phyloP scores from a whole-genome alignment of 2,329 filamentous ascomycete genomes.

The Cladophialophora exuberans region DNA sequence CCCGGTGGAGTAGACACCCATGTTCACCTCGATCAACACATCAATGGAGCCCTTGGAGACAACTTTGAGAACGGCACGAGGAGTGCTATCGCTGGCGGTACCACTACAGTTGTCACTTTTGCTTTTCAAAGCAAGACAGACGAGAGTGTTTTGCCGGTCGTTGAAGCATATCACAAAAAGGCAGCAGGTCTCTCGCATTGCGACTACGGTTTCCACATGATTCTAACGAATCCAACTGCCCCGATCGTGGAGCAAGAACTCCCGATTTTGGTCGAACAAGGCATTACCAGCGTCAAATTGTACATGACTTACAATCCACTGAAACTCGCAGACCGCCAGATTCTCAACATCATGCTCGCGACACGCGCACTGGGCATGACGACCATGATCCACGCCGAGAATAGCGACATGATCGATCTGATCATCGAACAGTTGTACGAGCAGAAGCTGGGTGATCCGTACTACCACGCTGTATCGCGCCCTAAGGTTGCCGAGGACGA shows the following conservation, averaged over 20 bases:
- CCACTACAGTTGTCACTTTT: conserved; percentile 62
- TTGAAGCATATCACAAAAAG: conserved; percentile 51
- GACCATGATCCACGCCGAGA: conserved; percentile 54
- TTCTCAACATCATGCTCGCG: conserved; percentile 47
- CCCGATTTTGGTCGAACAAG: conserved; percentile 41
- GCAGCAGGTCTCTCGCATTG: conserved; percentile 46
- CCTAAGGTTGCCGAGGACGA: conserved; percentile 48
- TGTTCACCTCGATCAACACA: conserved; percentile 16
- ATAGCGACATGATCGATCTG: conserved; percentile 47
- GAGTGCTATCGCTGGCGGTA: conserved; percentile 61
- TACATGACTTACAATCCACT: conserved; percentile 53
- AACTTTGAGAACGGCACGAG: conserved; percentile 55
- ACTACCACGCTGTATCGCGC: conserved; percentile 46
- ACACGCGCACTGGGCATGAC: conserved; percentile 46
- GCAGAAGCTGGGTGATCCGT: conserved; percentile 33
- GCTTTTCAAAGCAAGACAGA: conserved; percentile 55
- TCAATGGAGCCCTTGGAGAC: conserved; percentile 37
- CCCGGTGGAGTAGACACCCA: conserved; percentile 19
- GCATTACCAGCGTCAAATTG: conserved; percentile 50
- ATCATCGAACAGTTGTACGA: conserved; percentile 26
- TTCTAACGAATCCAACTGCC: conserved; percentile 37
- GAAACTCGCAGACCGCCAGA: conserved; percentile 44
- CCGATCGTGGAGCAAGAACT: conserved; percentile 49
- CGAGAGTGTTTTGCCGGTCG: conserved; percentile 49
- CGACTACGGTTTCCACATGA: conserved; percentile 58